Percentiles rank a stretch among this genome's conserved stretches.
Conservation (phyloP, 768 basidiomycete genomes). For the Gloeophyllum trabeum region DNA sequence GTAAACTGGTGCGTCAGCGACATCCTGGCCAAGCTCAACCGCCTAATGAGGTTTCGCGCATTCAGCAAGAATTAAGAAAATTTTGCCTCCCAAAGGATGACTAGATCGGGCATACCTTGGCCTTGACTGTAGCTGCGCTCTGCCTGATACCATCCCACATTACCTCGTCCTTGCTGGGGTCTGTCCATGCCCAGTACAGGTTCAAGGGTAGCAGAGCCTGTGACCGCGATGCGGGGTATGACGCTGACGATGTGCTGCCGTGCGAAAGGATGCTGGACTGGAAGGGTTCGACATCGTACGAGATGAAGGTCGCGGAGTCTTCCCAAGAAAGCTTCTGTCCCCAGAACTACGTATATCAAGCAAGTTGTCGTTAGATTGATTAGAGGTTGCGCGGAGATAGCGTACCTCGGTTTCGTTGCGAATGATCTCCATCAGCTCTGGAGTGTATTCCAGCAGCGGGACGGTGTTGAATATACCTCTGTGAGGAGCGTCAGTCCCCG, state of each 20-base stretch:
- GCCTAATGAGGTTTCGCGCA: too few species aligned
- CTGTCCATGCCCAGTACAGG: conserved; percentile 31
- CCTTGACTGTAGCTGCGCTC: too few species aligned
- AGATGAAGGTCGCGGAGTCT: conserved; percentile 26
- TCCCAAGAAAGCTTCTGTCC: conserved; percentile 21
- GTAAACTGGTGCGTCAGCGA: too few species aligned
- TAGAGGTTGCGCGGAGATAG: background rate
- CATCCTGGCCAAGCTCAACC: too few species aligned
- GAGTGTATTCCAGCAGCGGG: conserved; percentile 25
- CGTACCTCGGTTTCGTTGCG: conserved; percentile 30
- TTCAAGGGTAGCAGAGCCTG: conserved; percentile 29
- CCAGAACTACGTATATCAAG: conserved; percentile 31
- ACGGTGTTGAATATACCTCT: conserved; percentile 29
- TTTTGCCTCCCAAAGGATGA: too few species aligned
- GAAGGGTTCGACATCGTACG: conserved; percentile 43
- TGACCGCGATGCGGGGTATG: conserved; percentile 38
- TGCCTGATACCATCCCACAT: conserved; percentile 27
- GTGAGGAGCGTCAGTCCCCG: too few species aligned
- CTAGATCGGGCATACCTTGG: too few species aligned
- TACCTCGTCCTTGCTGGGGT: conserved; percentile 23
- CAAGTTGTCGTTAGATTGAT: background rate
- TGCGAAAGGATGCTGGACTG: conserved; percentile 28
- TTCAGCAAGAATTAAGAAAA: too few species aligned
- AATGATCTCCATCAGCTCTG: conserved; percentile 27
- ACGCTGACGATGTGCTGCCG: conserved; percentile 22